Evolutionary conservation across 2,329 filamentous ascomycete species (phyloP).

Genomic region (Trichoderma lentiforme): DNA sequence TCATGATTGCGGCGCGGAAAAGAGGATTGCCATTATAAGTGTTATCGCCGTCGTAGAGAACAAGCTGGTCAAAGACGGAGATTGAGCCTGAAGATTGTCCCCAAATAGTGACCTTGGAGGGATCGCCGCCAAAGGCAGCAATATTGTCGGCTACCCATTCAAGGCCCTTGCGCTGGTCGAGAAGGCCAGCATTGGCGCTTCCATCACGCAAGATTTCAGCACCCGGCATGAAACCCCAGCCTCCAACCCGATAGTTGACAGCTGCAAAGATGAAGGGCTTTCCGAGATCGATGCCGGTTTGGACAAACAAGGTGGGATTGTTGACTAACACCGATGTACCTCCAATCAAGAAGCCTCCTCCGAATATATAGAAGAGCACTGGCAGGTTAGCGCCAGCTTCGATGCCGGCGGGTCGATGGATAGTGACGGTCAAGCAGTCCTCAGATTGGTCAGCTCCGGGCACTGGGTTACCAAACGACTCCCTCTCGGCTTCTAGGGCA

Average conservation of each 20-base stretch:
- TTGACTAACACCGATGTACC: slow-evolving; percentile 33
- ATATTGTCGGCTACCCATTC: slow-evolving; percentile 79
- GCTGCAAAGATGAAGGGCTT: slow-evolving; percentile 67
- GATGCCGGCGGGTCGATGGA: slow-evolving; percentile 57
- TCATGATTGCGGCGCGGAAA: slow-evolving; percentile 77
- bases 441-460: slow-evolving; percentile 34
- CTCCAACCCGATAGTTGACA: slow-evolving; percentile 73
- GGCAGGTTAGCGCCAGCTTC: slow-evolving; percentile 55
- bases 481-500: background rate
- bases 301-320: background rate
- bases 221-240: slow-evolving; percentile 67
- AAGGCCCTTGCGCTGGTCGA: slow-evolving; percentile 69
- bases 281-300: background rate
- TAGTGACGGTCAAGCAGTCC: slow-evolving; percentile 61
- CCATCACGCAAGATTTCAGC: slow-evolving; percentile 65
- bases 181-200: slow-evolving; percentile 65
- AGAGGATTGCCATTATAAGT: slow-evolving; percentile 71
- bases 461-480: background rate
- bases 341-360: slow-evolving; percentile 58
- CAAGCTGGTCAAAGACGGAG: slow-evolving; percentile 73
- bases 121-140: slow-evolving; percentile 26
- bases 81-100: slow-evolving; percentile 70
- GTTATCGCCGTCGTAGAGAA: slow-evolving; percentile 67
- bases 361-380: slow-evolving; percentile 69
- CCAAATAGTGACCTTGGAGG: slow-evolving; percentile 34